Conservation (phyloP, 768 basidiomycete species). For the Steccherinum ochraceum region DNA sequence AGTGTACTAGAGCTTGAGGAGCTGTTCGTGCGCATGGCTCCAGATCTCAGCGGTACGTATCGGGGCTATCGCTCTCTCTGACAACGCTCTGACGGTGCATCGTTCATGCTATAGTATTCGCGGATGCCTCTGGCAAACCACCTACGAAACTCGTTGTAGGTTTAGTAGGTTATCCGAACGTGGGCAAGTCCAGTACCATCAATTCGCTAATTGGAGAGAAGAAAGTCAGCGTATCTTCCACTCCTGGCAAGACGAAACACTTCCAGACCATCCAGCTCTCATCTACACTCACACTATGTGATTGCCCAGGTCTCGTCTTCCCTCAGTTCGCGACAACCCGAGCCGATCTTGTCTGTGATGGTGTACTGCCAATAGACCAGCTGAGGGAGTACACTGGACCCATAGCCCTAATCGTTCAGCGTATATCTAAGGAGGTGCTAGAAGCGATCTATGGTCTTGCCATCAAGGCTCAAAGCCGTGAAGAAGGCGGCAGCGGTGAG, state of each 20-base stretch:
- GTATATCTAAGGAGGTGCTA: constrained; percentile 78
- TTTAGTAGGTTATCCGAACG: constrained; percentile 97
- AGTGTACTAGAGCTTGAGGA: constrained; percentile 85
- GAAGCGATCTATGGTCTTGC: constrained; percentile 85
- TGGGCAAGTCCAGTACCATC: constrained; percentile 97
- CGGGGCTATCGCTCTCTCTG: neutral
- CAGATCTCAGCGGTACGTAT: constrained; percentile 60
- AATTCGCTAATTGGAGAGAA: constrained; percentile 95
- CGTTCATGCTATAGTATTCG: constrained; percentile 43
- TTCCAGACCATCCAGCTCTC: constrained; percentile 98
- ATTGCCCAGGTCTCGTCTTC: constrained; percentile 97
- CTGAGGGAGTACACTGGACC: constrained; percentile 92
- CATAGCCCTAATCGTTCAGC: constrained; percentile 63
- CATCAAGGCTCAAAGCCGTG: constrained; percentile 54
- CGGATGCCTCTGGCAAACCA: constrained; percentile 45
- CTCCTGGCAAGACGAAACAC: constrained; percentile 98
- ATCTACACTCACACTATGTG: constrained; percentile 79
- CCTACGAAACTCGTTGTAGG: constrained; percentile 73
- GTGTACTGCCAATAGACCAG: constrained; percentile 96
- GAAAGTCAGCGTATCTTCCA: constrained; percentile 96
- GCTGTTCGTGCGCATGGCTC: constrained; percentile 66
- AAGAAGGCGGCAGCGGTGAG: constrained; percentile 82
- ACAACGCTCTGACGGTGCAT: neutral
- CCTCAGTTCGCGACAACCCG: constrained; percentile 97
- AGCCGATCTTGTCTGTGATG: constrained; percentile 93